These are phyloP conservation scores for Boletus coccyginus DNA, from an alignment of 768 basidiomycete genomes.

Conservation along the genomic window DNA sequence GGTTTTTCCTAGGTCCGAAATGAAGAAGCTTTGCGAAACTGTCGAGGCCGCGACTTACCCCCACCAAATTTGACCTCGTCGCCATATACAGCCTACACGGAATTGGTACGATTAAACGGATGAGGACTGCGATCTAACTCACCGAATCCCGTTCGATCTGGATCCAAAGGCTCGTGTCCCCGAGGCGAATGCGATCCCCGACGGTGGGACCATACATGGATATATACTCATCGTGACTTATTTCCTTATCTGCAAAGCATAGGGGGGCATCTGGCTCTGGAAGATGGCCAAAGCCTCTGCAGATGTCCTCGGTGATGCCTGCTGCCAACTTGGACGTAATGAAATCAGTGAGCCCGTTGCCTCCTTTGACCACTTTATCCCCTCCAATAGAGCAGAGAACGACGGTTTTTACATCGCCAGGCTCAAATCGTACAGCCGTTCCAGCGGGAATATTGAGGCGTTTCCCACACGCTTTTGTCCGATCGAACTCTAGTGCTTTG, in stretches of 20 bases:
- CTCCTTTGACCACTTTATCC: conserved; percentile 66
- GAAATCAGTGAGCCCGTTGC: conserved; percentile 53
- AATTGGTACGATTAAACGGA: not conserved
- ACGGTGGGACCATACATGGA: conserved; percentile 95
- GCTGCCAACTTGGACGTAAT: conserved; percentile 52
- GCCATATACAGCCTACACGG: conserved; percentile 73
- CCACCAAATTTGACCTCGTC: conserved; percentile 99
- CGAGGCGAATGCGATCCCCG: conserved; percentile 85
- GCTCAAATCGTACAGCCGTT: conserved; percentile 95
- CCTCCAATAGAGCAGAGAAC: conserved; percentile 80
- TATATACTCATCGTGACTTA: conserved; percentile 74
- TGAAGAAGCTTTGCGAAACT: not conserved
- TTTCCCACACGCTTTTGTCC: conserved; percentile 74
- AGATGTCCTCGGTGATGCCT: conserved; percentile 15
- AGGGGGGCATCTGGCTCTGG: conserved; percentile 62
- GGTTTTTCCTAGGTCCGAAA: conserved; percentile 64
- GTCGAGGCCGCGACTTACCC: conserved; percentile 42
- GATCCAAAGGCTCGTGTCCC: conserved; percentile 89
- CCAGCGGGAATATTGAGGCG: conserved; percentile 92
- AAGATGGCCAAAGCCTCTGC: conserved; percentile 63
- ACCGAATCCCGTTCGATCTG: conserved; percentile 87
- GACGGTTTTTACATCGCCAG: conserved; percentile 84
- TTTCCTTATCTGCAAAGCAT: conserved; percentile 49
- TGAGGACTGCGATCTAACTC: conserved; percentile 2
- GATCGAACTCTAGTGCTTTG: conserved; percentile 75